A percentile compares a stretch with the other conserved stretches of the same genome.
Conservation (phyloP, 176 grass and related monocot species). For the maize (Zea mays) region DNA sequence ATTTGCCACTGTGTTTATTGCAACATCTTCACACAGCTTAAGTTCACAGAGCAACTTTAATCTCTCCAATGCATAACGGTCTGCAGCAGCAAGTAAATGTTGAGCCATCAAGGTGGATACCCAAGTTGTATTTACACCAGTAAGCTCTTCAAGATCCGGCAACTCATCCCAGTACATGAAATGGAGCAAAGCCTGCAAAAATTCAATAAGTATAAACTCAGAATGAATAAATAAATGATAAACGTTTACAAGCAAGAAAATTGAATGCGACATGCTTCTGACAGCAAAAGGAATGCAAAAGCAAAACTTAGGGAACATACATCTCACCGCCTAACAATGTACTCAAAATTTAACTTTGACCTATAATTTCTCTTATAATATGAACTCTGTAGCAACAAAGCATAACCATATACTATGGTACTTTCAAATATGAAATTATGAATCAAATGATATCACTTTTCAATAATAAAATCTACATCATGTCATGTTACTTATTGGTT, state of each 20-base stretch:
- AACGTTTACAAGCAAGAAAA: slow-evolving; percentile 5
- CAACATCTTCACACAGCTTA: slow-evolving; percentile 82
- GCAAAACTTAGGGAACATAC: background rate
- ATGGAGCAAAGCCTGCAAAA: slow-evolving; percentile 84
- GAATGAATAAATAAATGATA: slow-evolving; percentile 5
- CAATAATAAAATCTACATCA: background rate
- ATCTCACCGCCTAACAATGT: background rate
- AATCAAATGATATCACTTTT: background rate
- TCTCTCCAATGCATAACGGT: slow-evolving; percentile 94
- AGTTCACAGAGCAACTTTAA: slow-evolving; percentile 81
- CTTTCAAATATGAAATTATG: background rate
- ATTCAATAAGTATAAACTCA: slow-evolving; percentile 5
- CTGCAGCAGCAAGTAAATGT: slow-evolving; percentile 92
- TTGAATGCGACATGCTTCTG: background rate
- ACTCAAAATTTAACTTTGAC: background rate
- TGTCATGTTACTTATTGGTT: no score
- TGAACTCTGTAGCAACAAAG: background rate
- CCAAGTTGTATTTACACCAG: slow-evolving; percentile 75
- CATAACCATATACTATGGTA: background rate
- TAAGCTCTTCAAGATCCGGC: slow-evolving; percentile 85
- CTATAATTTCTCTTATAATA: background rate
- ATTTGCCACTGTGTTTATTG: slow-evolving; percentile 94
- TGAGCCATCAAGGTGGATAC: slow-evolving; percentile 93
- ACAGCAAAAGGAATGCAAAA: background rate
- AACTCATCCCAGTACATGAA: slow-evolving; percentile 96